Evolutionary conservation across 345 rosid genomes (phyloP).

Genomic region (Lepidium didymum): DNA sequence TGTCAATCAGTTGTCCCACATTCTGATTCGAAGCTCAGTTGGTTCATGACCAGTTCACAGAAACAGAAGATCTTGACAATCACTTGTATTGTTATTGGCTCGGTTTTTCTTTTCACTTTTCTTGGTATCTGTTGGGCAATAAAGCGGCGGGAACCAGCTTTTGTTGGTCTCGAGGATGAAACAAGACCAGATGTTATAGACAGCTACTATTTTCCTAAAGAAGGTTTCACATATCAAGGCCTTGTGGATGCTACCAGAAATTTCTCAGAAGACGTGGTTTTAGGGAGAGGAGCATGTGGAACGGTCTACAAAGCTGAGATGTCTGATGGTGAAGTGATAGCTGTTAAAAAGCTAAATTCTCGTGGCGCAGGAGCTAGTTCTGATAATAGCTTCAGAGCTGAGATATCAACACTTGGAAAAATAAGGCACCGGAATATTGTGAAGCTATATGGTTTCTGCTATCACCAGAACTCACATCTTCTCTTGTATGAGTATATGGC

Average conservation of each 20-base stretch:
- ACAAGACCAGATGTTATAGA: constrained; percentile 38
- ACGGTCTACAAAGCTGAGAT: constrained; percentile 62
- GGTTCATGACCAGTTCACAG: constrained; percentile 32
- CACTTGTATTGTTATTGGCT: constrained; percentile 41
- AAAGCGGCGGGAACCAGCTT: constrained; percentile 37
- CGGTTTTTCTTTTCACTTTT: constrained; percentile 42
- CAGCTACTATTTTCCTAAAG: constrained; percentile 62
- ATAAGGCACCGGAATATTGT: constrained; percentile 78
- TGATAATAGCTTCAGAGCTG: constrained; percentile 67
- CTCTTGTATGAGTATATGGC: constrained; percentile 75
- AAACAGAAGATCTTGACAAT: constrained; percentile 42
- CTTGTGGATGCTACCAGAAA: constrained; percentile 60
- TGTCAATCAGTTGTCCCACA: constrained; percentile 30
- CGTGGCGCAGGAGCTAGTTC: constrained; percentile 51
- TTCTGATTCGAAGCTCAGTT: constrained; percentile 24
- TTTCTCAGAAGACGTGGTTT: constrained; percentile 46
- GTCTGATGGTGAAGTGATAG: constrained; percentile 55
- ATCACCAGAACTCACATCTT: constrained; percentile 61
- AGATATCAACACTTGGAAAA: constrained; percentile 74
- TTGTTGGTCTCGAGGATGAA: constrained; percentile 40
- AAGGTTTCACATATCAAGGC: constrained; percentile 64
- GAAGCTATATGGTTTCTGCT: constrained; percentile 75
- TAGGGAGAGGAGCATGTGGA: constrained; percentile 87
- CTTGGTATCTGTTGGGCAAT: constrained; percentile 43
- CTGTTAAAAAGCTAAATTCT: constrained; percentile 65